Base-by-base conservation (phyloP, 305 asterid genomes). In the Solanum hybrid region DNA sequence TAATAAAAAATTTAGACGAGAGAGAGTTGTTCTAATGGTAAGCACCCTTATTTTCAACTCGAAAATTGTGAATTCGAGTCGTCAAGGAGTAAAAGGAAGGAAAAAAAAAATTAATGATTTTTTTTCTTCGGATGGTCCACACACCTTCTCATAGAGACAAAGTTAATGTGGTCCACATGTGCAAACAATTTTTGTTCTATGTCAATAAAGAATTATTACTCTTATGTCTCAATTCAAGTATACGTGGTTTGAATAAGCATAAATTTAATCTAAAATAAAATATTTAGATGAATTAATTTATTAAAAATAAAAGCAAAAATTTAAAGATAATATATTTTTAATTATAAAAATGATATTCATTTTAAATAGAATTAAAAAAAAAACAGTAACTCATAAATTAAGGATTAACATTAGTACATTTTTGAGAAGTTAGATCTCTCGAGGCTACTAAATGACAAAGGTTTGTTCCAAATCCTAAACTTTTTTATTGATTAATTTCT, bases 61-160 rank as follows among this genome's bases (percentile, higher is more conserved):
- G 3, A 51, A 14, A 0, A 5, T 51, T 16, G 22, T 1, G 8
- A 16, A 0, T 51, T 16, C 22, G 4, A 51, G 0, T 6, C 9
- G 18, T 0, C 64, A 16, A 51, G 4, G 1, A 16, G 22, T 18
- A 46, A 46, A 46, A 42, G 51, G 14, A 1, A 5, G 7, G 18
- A 2, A 0, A 39, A 37, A 9, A 2, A 37, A 9, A 37, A 37
- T 2, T 37, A 39, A 3, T 39, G 14, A 11, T 11, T 11, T 40
- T 42, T 82, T 80, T 36, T 82, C 24, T 42, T 22, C 29, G 29
- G 16, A 28, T 28, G 87, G 71, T 42, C 37, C 71, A 42, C 37
- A 14, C 24, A 42, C 10, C 28, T 81, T 81, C 34, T 42, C 71
- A 5, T 42, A 26, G 36, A 82, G 87, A 40, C 34, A 13, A 4